A percentile compares a stretch with the other conserved stretches of the same genome.
These are phyloP conservation scores for Laburnicola sp. DNA, from an alignment of 2,329 filamentous ascomycete genomes.

Conservation along the genomic window DNA sequence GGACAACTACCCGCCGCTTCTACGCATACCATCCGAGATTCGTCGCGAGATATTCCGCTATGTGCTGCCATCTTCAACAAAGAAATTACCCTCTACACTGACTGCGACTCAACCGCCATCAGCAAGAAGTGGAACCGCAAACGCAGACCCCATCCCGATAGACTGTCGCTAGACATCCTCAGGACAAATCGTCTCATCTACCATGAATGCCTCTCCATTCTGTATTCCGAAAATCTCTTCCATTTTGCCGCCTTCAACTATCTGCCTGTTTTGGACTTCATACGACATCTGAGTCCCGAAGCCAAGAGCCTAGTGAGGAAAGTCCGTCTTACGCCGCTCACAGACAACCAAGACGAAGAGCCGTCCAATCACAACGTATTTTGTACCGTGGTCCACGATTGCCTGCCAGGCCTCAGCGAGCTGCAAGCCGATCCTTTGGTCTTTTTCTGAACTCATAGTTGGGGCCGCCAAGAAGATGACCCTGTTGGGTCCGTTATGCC, in stretches of 20 bases:
- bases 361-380: conserved; percentile 42
- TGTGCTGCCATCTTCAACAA: conserved; percentile 44
- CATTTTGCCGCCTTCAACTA: conserved; percentile 48
- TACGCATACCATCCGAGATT: conserved; percentile 46
- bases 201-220: conserved; percentile 43
- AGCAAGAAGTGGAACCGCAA: conserved; percentile 45
- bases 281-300: conserved; percentile 44
- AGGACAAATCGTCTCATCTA: conserved; percentile 45
- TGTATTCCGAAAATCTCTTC: conserved; percentile 46
- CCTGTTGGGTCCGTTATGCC: conserved; percentile 1
- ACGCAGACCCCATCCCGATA: conserved; percentile 40
- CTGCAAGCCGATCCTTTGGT: conserved; percentile 44
- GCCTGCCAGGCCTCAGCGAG: conserved; percentile 40
- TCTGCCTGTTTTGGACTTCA: conserved; percentile 45
- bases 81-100: conserved; percentile 51
- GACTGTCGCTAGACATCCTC: conserved; percentile 40
- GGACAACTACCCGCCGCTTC: conserved; percentile 42
- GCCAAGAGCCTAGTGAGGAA: conserved; percentile 44
- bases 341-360: conserved; percentile 41
- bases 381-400: conserved; percentile 46
- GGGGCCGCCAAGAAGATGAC: not conserved
- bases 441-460: conserved; percentile 31
- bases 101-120: conserved; percentile 46
- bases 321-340: conserved; percentile 43
- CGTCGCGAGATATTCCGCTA: conserved; percentile 45